These are phyloP conservation scores for Cystobasidiaceae sp. DNA, from an alignment of 1,284 basidiomycete species.

Conservation along the genomic window DNA sequence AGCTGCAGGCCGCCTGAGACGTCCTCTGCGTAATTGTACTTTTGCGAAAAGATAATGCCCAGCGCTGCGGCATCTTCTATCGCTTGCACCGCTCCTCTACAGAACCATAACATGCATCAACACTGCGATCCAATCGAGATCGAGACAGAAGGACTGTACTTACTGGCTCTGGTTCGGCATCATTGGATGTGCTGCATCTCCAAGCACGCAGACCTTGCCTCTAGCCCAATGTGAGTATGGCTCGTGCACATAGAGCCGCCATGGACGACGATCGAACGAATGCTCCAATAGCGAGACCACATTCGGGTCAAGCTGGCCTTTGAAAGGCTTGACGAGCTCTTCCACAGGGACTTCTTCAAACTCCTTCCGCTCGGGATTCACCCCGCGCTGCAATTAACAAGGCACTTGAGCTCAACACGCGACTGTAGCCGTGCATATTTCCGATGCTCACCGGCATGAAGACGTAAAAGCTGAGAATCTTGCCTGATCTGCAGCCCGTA, in stretches of 20 bases:
- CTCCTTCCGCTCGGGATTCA: slow-evolving; percentile 48
- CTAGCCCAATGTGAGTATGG: slow-evolving; percentile 44
- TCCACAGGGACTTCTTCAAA: slow-evolving; percentile 46
- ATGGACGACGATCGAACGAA: slow-evolving; percentile 47
- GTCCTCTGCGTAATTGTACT: slow-evolving; percentile 44
- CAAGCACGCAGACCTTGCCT: slow-evolving; percentile 41
- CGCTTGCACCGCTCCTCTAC: slow-evolving; percentile 48
- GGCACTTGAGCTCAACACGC: not conserved
- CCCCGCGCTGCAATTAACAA: slow-evolving; percentile 33
- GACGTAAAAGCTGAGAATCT: slow-evolving; percentile 48
- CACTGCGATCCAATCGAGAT: not conserved
- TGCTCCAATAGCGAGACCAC: slow-evolving; percentile 44
- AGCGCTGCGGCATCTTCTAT: slow-evolving; percentile 49
- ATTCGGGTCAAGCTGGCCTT: slow-evolving; percentile 45
- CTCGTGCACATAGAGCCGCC: slow-evolving; percentile 48
- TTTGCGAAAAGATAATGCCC: slow-evolving; percentile 44
- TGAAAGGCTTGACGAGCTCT: slow-evolving; percentile 45
- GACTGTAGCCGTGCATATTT: not conserved
- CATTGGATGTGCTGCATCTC: slow-evolving; percentile 47
- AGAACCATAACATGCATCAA: slow-evolving; percentile 34
- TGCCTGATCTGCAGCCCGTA: slow-evolving; percentile 46
- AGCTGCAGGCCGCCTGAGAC: slow-evolving; percentile 44
- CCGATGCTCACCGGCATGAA: slow-evolving; percentile 42
- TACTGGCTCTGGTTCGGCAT: slow-evolving; percentile 42
- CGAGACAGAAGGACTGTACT: not conserved